phyloP scores from a whole-genome alignment of 345 rosid species.

The Sisymbrium altissimum region DNA sequence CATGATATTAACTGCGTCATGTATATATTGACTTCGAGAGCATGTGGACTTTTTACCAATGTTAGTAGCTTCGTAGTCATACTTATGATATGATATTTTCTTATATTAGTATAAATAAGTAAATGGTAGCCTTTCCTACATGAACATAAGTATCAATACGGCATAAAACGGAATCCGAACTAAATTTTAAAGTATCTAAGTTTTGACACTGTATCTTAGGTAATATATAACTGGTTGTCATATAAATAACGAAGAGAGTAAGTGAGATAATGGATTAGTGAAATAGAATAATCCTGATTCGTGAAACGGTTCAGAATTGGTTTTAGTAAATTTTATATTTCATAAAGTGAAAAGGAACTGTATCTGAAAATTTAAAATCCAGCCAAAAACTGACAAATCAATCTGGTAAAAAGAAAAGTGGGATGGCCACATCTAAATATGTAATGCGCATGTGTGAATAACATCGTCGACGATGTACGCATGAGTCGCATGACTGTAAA shows the following conservation, averaged over 20 bases:
- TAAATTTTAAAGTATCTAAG: no score
- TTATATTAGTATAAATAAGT: neutral
- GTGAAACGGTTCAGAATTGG: neutral
- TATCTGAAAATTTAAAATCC: neutral
- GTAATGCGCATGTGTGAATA: conserved; percentile 9
- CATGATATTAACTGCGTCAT: conserved; percentile 19
- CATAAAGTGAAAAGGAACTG: neutral
- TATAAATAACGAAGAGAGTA: no score
- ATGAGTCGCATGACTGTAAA: neutral
- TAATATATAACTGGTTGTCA: neutral
- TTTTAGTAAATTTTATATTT: neutral
- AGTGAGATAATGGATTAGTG: neutral
- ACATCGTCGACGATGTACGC: conserved; percentile 14
- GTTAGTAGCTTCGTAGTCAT: neutral
- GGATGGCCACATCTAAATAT: neutral
- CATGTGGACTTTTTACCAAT: neutral
- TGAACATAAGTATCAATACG: neutral
- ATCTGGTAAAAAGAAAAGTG: neutral
- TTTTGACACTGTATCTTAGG: neutral
- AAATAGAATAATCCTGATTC: neutral
- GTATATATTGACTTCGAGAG: conserved; percentile 8
- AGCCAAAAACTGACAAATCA: neutral
- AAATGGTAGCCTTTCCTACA: neutral
- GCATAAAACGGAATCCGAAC: neutral
- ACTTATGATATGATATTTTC: neutral